Evolutionary conservation across 352 stramenopile species (phyloP), one percentile per base, ranked within the genome.

Genomic region (Pythium sp.): DNA sequence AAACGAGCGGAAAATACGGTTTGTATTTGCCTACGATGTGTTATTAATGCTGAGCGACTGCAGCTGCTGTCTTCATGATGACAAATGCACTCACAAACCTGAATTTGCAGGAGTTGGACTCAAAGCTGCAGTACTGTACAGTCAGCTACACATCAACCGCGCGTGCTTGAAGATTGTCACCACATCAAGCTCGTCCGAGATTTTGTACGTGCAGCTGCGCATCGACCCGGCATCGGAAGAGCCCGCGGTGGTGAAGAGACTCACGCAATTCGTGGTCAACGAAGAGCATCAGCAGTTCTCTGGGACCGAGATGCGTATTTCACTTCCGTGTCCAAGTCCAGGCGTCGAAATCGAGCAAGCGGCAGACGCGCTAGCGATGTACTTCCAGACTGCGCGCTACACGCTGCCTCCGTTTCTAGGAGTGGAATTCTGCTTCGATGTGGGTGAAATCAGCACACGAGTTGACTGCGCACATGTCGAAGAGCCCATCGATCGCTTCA

Each of bases 71-170:
- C 28, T 22, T 36, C 43, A 24, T 64, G 20, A 20, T 49, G 18
- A 51, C 15, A 58, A 22, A 62, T 46, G 53, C 47, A 63, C 32
- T 22, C 18, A 46, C 38, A 65, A 18, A 66, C 26, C n/a, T 0
- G 7, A 15, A 38, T 61, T 8, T 62, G 12, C 38, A 92, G 86
- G 86, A 41, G 68, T 95, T 46, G 87, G 87, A 0, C 69, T 95
- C 36, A 95, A 95, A 71, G 85, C 82, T 5, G 87, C 87, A 14
- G 73, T 90, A 55, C 64, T 93, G 12, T 93, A 93, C 73, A 91
- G 82, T 49, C 87, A 95, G 58, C 67, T 82, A 9, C 65, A 90
- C 60, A 53, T 72, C 2, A 62, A 49, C 5, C 62, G 67, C 9
- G 77, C 75, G 11, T 80, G 81, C 28, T 69, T 95, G 30, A 82